A percentile compares a stretch with the other conserved stretches of the same genome.
Conservation (phyloP, 805 yeast species). For the Nakazawaea laoshanensis region DNA sequence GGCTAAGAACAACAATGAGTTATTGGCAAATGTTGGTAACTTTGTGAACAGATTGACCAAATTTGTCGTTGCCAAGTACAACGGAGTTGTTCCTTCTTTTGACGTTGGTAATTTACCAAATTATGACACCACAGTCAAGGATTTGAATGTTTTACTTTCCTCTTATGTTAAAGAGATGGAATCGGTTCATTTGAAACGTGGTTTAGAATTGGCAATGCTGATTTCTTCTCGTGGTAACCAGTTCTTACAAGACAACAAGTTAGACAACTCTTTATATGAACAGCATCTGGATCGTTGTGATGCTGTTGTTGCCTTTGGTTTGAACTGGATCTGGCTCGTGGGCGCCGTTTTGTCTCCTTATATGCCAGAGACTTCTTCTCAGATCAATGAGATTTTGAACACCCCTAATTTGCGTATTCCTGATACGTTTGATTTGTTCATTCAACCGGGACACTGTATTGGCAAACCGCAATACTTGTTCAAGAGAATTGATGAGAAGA, state of each 20-base stretch:
- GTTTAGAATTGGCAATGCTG: constrained; percentile 87
- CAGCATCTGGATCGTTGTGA: constrained; percentile 75
- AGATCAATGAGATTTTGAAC: constrained; percentile 71
- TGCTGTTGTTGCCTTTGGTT: constrained; percentile 86
- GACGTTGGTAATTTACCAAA: constrained; percentile 38
- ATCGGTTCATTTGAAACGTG: constrained; percentile 72
- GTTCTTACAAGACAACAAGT: constrained; percentile 92
- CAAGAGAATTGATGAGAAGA: constrained; percentile 83
- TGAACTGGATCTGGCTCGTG: constrained; percentile 82
- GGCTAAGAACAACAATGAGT: constrained; percentile 85
- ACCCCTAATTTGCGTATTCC: constrained; percentile 76
- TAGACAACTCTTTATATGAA: constrained; percentile 78
- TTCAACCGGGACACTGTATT: constrained; percentile 77
- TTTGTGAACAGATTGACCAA: constrained; percentile 91
- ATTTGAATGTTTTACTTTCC: constrained; percentile 52
- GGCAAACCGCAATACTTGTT: constrained; percentile 89
- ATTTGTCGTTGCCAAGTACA: constrained; percentile 83
- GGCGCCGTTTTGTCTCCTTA: constrained; percentile 78
- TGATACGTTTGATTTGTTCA: constrained; percentile 59
- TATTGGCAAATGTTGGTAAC: constrained; percentile 93
- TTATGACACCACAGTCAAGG: constrained; percentile 38
- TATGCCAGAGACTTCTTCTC: constrained; percentile 76
- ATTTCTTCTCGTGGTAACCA: constrained; percentile 89
- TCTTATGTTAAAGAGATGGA: constrained; percentile 70
- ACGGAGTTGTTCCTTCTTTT: constrained; percentile 77